A percentile compares a stretch with the other conserved stretches of the same genome.
Evolutionary conservation across 2,329 filamentous ascomycete species (phyloP).

Genomic region (Botrytis pseudocinerea): DNA sequence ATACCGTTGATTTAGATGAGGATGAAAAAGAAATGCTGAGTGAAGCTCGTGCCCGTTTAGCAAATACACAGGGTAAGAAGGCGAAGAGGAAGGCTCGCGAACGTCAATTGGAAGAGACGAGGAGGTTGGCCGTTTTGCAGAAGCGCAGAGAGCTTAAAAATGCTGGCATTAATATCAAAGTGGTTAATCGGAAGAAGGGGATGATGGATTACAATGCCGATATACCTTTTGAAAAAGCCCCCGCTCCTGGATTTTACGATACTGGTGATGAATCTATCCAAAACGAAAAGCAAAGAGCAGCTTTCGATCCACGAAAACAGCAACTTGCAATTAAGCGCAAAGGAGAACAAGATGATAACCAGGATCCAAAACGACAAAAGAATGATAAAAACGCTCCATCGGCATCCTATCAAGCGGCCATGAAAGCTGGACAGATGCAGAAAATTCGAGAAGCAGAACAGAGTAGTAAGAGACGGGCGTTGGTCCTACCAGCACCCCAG

Average conservation of each 20-base stretch:
- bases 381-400: conserved; percentile 81
- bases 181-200: conserved; percentile 85
- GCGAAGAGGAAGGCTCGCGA: conserved; percentile 97
- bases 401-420: conserved; percentile 78
- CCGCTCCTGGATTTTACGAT: conserved; percentile 88
- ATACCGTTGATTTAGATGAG: conserved; percentile 97
- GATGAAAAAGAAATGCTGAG: conserved; percentile 99
- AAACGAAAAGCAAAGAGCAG: conserved; percentile 82
- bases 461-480: conserved; percentile 82
- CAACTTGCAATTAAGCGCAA: conserved; percentile 91
- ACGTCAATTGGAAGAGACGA: conserved; percentile 90
- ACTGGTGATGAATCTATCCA: conserved; percentile 76
- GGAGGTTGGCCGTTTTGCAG: conserved; percentile 84
- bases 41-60: conserved; percentile 91
- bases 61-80: conserved; percentile 98
- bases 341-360: conserved; percentile 81
- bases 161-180: conserved; percentile 97
- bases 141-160: conserved; percentile 97
- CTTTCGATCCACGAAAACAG: conserved; percentile 90
- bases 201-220: conserved; percentile 99
- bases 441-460: conserved; percentile 95
- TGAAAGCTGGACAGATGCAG: conserved; percentile 92
- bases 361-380: conserved; percentile 79
- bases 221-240: conserved; percentile 94
- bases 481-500: conserved; percentile 86